Percentiles rank a stretch among this genome's conserved stretches.
Evolutionary conservation across 2,329 filamentous ascomycete genomes (phyloP).

Genomic region (Ophiocordyceps unilateralis): DNA sequence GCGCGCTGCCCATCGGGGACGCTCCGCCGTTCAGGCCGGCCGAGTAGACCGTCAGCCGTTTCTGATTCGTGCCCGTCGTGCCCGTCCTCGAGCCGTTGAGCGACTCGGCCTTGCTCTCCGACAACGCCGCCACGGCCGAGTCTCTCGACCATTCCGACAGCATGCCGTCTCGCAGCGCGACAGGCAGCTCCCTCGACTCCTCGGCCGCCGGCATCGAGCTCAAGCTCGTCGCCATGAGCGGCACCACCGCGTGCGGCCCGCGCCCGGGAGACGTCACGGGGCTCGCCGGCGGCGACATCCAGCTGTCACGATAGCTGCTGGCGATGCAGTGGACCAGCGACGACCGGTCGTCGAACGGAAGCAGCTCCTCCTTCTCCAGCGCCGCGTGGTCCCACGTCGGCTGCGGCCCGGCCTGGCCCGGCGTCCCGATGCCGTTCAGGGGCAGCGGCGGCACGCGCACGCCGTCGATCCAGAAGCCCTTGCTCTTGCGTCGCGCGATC

Average conservation of each 20-base stretch:
- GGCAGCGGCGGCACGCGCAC: slow-evolving; percentile 53
- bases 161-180: slow-evolving; percentile 56
- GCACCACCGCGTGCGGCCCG: slow-evolving; percentile 37
- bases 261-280: slow-evolving; percentile 54
- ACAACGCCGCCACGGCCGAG: slow-evolving; percentile 47
- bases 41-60: slow-evolving; percentile 40
- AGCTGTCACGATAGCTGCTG: slow-evolving; percentile 46
- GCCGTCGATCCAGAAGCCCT: slow-evolving; percentile 63
- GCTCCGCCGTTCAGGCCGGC: slow-evolving; percentile 18
- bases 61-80: slow-evolving; percentile 29
- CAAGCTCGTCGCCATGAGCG: slow-evolving; percentile 35
- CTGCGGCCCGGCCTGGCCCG: slow-evolving; percentile 25
- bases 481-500: slow-evolving; percentile 54
- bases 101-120: slow-evolving; percentile 54
- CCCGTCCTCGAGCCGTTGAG: slow-evolving; percentile 57
- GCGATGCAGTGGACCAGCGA: slow-evolving; percentile 61
- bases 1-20: slow-evolving; percentile 33
- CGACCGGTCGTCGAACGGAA: slow-evolving; percentile 58
- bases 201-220: slow-evolving; percentile 20
- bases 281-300: slow-evolving; percentile 48
- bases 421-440: slow-evolving; percentile 42
- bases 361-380: slow-evolving; percentile 44
- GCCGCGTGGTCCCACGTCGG: slow-evolving; percentile 31
- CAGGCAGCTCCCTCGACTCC: slow-evolving; percentile 40
- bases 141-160: slow-evolving; percentile 67